Evolutionary conservation across 306 rosid genomes (phyloP).

Genomic region (Acmispon strigosus): DNA sequence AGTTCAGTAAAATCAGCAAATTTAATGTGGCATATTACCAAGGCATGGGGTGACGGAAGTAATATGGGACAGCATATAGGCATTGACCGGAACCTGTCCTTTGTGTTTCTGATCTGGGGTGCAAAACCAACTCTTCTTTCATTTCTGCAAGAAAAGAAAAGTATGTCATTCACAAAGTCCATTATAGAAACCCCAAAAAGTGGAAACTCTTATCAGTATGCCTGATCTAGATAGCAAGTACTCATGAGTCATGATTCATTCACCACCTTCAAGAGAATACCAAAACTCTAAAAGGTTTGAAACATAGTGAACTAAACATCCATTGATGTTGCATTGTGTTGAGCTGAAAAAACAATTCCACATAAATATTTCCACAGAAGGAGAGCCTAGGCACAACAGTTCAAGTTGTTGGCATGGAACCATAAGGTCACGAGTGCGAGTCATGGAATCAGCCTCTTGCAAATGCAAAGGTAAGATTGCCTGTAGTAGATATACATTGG

Average conservation of each 20-base stretch:
- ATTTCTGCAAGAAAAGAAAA: constrained; percentile 49
- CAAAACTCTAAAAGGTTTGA: neutral
- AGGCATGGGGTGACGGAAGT: constrained; percentile 93
- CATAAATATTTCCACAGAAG: too few relatives aligned
- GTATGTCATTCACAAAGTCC: constrained; percentile 13
- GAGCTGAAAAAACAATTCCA: neutral
- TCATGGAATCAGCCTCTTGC: too few relatives aligned
- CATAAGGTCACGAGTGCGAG: too few relatives aligned
- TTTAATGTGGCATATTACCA: constrained; percentile 47
- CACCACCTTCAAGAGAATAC: constrained; percentile 8
- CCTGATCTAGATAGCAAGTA: constrained; percentile 6
- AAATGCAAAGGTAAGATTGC: too few relatives aligned
- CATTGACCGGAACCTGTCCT: constrained; percentile 88
- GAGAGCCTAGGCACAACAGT: too few relatives aligned
- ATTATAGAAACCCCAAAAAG: neutral
- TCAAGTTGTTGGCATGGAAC: too few relatives aligned
- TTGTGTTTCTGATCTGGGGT: constrained; percentile 41
- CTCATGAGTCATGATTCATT: neutral
- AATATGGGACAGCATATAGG: constrained; percentile 89
- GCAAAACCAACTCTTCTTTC: constrained; percentile 50
- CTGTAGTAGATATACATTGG: too few relatives aligned
- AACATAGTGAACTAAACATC: constrained; percentile 14
- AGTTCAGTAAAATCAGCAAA: constrained; percentile 17
- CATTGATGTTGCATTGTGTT: neutral
- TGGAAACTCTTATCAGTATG: neutral